Base-by-base conservation (phyloP, 495 filamentous ascomycete genomes). In the Chaetomidium leptoderma region DNA sequence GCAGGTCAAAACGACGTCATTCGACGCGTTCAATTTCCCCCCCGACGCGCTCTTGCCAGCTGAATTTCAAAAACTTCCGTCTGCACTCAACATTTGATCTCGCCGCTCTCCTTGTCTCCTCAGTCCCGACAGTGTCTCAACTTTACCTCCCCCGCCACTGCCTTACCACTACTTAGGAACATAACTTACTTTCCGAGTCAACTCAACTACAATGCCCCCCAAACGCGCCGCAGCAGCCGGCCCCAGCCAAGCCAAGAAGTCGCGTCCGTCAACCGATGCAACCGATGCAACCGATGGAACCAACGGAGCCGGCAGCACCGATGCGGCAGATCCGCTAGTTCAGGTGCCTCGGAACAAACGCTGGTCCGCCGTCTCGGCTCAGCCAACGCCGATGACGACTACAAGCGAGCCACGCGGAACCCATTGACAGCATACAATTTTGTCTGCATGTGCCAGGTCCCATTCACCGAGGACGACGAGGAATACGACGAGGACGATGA, bases 351-450 rank as follows among this genome's bases (percentile, higher is more conserved):
- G 62, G 23, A 70, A 57, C 63, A 61, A 64, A 44, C 73, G 74
- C 21, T 78, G 76, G 76, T 59, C 70, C 11, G 48, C 58, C 14
- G 52, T 76, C 3, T 77, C 75, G 68, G 33, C 37, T 78, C 76
- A 3, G 74, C 65, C 26, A 78, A 80, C 52, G 59, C 62, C 24
- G 70, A 76, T 27, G 27, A 27, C 0, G 48, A 62, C 16, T 77
- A 76, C 58, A 59, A 63, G 44, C 49, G 60, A 3, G 43, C 36
- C 4, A 65, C 54, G 40, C 59, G 58, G 43, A 51, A 71, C 37
- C 61, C 63, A 8, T 51, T 69, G 10, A 65, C 55, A 52, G 67
- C 66, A 0, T 75, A 74, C 55, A 36, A 53, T 0, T 76, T 56
- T 43, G 56, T 72, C 7, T 66, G 65, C 26, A 50, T 74, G 17